phyloP scores from a whole-genome alignment of 768 basidiomycete species.

The Termitomyces sp. region DNA sequence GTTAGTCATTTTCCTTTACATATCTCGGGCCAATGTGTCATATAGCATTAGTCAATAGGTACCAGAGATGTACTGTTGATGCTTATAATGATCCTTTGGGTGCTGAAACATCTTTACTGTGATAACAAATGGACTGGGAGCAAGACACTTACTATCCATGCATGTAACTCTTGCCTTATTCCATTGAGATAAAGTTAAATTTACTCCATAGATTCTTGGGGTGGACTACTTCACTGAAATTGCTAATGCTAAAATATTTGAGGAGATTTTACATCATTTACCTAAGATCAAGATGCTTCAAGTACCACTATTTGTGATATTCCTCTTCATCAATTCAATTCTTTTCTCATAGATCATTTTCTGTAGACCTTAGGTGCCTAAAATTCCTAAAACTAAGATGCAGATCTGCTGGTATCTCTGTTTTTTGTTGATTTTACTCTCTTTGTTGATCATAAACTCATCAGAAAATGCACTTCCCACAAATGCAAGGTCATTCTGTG shows the following conservation, averaged over 20 bases:
- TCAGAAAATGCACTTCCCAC: neutral
- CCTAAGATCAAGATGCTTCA: conserved; percentile 24
- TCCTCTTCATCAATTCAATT: neutral
- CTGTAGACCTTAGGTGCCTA: conserved; percentile 1
- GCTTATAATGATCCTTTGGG: conserved; percentile 22
- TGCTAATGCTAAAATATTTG: conserved; percentile 18
- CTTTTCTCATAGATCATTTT: conserved; percentile 1
- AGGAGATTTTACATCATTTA: conserved; percentile 30
- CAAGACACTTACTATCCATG: conserved; percentile 18
- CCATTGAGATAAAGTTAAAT: too few relatives aligned
- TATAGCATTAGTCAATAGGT: too few relatives aligned
- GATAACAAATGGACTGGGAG: conserved; percentile 15
- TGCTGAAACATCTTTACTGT: conserved; percentile 15
- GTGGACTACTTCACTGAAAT: conserved; percentile 21
- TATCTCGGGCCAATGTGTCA: too few relatives aligned
- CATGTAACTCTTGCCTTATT: neutral
- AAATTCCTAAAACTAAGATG: neutral
- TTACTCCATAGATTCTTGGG: conserved; percentile 21
- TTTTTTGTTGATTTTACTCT: too few relatives aligned
- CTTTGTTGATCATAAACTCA: neutral
- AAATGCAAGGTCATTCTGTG: neutral
- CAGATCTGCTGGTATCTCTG: neutral
- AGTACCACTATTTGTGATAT: conserved; percentile 10
- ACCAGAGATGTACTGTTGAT: too few relatives aligned
- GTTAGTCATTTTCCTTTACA: too few relatives aligned